phyloP scores from a whole-genome alignment of 2,329 filamentous ascomycete genomes.

The Pezicula rhizophila region DNA sequence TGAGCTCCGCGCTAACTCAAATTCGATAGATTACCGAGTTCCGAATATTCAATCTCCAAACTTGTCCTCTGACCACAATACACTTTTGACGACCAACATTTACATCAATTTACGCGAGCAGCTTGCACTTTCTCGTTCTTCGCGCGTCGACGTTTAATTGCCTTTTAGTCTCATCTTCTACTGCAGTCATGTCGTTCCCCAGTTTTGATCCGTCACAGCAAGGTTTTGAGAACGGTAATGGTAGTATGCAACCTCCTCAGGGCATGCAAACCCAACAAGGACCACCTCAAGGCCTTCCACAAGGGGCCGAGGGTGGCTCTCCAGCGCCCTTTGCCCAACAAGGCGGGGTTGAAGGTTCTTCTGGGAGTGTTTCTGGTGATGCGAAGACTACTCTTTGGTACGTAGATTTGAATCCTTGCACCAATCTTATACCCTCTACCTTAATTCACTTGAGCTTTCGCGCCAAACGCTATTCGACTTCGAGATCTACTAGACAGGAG shows the following conservation, averaged over 20 bases:
- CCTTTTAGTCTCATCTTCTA: too few relatives aligned
- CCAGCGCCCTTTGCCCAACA: constrained; percentile 42
- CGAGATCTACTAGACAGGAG: neutral
- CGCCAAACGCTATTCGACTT: neutral
- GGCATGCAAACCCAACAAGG: constrained; percentile 38
- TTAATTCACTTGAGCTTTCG: constrained; percentile 10
- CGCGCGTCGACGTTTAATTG: too few relatives aligned
- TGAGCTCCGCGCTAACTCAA: too few relatives aligned
- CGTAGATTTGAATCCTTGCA: constrained; percentile 13
- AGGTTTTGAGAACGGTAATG: constrained; percentile 43
- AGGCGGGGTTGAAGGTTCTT: constrained; percentile 25
- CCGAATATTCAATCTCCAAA: too few relatives aligned
- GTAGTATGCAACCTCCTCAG: constrained; percentile 32
- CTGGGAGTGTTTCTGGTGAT: constrained; percentile 38
- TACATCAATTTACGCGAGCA: too few relatives aligned
- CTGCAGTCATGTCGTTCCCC: constrained; percentile 53
- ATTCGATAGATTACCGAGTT: too few relatives aligned
- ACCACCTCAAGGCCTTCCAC: constrained; percentile 38
- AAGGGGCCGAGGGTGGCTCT: constrained; percentile 55
- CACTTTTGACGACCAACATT: too few relatives aligned
- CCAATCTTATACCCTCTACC: constrained; percentile 2
- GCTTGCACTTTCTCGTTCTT: too few relatives aligned
- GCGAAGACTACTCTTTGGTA: constrained; percentile 52
- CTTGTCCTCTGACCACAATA: too few relatives aligned
- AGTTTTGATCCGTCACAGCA: constrained; percentile 60